These are phyloP conservation scores for Pyrenophora seminiperda DNA, from an alignment of 2,329 filamentous ascomycete genomes.

Conservation along the genomic window DNA sequence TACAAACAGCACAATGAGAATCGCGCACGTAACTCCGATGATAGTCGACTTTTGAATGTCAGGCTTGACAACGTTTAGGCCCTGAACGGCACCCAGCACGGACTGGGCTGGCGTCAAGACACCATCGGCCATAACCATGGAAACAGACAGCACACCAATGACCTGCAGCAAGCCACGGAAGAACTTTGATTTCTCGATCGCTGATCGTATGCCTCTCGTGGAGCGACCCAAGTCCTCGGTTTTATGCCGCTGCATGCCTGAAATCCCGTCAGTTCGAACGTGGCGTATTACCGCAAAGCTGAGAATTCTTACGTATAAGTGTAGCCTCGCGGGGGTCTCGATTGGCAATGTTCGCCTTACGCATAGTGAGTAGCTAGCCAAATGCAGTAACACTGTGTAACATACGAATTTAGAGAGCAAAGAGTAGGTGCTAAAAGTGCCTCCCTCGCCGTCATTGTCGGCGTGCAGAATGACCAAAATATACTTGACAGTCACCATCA, in stretches of 20 bases:
- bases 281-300: neutral
- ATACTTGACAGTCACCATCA: conserved; percentile 74
- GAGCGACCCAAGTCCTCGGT: conserved; percentile 62
- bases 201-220: conserved; percentile 59
- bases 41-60: conserved; percentile 63
- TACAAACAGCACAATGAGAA: conserved; percentile 66
- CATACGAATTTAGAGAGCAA: conserved; percentile 62
- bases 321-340: conserved; percentile 62
- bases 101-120: conserved; percentile 73
- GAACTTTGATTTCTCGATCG: conserved; percentile 62
- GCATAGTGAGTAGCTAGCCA: neutral
- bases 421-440: conserved; percentile 71
- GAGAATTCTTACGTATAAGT: conserved; percentile 51
- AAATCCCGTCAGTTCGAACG: conserved; percentile 1
- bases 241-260: conserved; percentile 60
- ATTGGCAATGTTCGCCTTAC: conserved; percentile 64
- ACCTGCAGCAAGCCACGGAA: conserved; percentile 62
- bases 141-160: conserved; percentile 68
- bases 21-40: conserved; percentile 67
- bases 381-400: no score
- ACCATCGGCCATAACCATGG: conserved; percentile 70
- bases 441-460: conserved; percentile 73
- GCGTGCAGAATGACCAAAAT: conserved; percentile 68
- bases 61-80: conserved; percentile 61
- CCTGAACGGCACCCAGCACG: conserved; percentile 71